Percentiles rank a stretch among this genome's conserved stretches.
These are phyloP conservation scores for Malassezia sp. DNA, from an alignment of 1,284 basidiomycete species.

Conservation along the genomic window DNA sequence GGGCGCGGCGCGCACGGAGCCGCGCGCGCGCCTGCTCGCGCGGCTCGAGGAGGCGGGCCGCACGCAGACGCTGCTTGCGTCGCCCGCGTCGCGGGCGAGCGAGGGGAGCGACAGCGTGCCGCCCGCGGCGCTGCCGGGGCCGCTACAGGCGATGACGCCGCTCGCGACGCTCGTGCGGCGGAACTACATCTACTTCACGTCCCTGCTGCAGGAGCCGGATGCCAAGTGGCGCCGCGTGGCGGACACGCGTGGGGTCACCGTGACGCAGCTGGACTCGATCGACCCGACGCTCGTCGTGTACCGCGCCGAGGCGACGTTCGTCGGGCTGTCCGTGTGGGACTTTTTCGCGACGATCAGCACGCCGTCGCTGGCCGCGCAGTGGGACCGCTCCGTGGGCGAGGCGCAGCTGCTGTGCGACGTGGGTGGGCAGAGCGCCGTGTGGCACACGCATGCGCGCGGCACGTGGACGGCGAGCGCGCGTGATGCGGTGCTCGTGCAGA, in stretches of 20 bases:
- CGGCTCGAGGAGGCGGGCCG: not conserved
- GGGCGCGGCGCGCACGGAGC: not conserved
- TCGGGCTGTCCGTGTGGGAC: conserved; percentile 92
- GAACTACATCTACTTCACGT: conserved; percentile 94
- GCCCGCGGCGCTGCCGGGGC: conserved; percentile 1
- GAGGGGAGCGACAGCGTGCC: conserved; percentile 12
- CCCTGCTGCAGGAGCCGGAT: conserved; percentile 89
- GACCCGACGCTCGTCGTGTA: conserved; percentile 94
- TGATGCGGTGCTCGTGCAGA: conserved; percentile 79
- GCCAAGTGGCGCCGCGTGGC: conserved; percentile 84
- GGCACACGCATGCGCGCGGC: conserved; percentile 28
- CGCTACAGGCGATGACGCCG: conserved; percentile 43
- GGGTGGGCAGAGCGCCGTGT: conserved; percentile 60
- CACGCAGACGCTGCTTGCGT: too few species aligned
- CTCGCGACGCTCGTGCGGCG: conserved; percentile 72
- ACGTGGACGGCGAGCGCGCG: conserved; percentile 54
- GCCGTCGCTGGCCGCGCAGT: conserved; percentile 66
- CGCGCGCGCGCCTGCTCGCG: not conserved
- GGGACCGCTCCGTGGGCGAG: conserved; percentile 85
- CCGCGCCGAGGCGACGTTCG: conserved; percentile 91
- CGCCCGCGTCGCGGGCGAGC: conserved; percentile 13
- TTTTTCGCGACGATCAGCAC: conserved; percentile 76
- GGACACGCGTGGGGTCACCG: conserved; percentile 73
- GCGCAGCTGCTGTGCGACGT: conserved; percentile 70
- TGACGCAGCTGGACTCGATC: conserved; percentile 77